Conservation (phyloP, 257 asterid genomes). For the Mentha longifolia region DNA sequence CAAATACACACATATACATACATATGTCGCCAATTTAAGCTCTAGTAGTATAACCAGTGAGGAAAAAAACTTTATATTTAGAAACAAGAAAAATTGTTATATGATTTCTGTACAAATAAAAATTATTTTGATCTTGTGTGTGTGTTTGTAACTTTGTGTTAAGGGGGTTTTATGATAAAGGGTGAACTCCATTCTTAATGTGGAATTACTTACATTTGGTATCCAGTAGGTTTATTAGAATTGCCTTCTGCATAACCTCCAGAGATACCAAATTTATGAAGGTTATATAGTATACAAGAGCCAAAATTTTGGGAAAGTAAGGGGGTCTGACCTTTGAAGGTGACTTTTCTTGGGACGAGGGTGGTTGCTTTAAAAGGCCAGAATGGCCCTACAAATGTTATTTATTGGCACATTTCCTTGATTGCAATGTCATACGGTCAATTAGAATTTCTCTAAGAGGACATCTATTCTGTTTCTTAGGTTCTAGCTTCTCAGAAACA, state of each 20-base stretch:
- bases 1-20: neutral
- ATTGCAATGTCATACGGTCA: constrained; percentile 6
- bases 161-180: neutral
- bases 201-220: neutral
- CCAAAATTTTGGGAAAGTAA: neutral
- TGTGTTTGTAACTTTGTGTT: neutral
- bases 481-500: constrained; percentile 97
- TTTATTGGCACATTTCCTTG: constrained; percentile 15
- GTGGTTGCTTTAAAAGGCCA: neutral
- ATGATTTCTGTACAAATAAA: neutral
- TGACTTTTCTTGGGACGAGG: neutral
- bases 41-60: constrained; percentile 7
- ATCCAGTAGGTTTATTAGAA: neutral
- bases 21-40: neutral
- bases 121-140: neutral
- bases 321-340: neutral
- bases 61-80: neutral
- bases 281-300: neutral
- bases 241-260: constrained; percentile 9
- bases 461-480: constrained; percentile 47
- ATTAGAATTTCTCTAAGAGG: constrained; percentile 14
- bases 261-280: neutral
- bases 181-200: neutral
- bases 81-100: neutral
- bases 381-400: neutral